These are phyloP conservation scores for Yamadazyma phyllophila DNA, from an alignment of 805 yeast genomes.

Conservation along the genomic window DNA sequence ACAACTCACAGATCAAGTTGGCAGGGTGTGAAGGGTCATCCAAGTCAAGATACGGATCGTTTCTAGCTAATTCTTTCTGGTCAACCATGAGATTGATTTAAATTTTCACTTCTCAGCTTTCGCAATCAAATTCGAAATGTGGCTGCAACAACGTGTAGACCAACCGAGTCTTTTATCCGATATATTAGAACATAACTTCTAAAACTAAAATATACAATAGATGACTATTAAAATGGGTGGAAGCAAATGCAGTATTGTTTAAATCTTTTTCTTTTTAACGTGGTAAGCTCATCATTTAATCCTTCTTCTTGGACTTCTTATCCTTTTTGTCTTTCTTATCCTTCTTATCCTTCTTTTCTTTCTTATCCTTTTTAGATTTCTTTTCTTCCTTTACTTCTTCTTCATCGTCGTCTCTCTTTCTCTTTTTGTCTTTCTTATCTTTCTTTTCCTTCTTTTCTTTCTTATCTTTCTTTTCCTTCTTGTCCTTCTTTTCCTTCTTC, in stretches of 20 bases:
- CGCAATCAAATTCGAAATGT: slow-evolving; percentile 3
- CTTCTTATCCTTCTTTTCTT: slow-evolving; percentile 21
- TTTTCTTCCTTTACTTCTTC: slow-evolving; percentile 29
- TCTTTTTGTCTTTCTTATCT: slow-evolving; percentile 27
- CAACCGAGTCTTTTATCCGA: slow-evolving; percentile 2
- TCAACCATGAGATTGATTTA: background rate
- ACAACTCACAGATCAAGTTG: slow-evolving; percentile 76
- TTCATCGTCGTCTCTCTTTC: slow-evolving; percentile 27
- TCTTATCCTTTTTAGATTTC: slow-evolving; percentile 28
- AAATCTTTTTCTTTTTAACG: slow-evolving; percentile 16
- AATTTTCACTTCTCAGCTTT: slow-evolving; percentile 1
- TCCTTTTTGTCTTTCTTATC: slow-evolving; percentile 23
- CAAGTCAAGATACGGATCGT: slow-evolving; percentile 10
- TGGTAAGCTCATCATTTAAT: slow-evolving; percentile 10
- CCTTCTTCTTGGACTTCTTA: slow-evolving; percentile 27
- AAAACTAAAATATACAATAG: slow-evolving; percentile 10
- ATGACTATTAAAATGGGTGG: slow-evolving; percentile 4
- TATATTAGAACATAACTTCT: slow-evolving; percentile 6
- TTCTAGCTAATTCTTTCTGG: slow-evolving; percentile 5
- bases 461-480: slow-evolving; percentile 21
- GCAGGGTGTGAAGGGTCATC: slow-evolving; percentile 73
- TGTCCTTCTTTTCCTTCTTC: slow-evolving; percentile 28
- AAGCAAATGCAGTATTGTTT: slow-evolving; percentile 6
- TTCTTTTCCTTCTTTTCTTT: slow-evolving; percentile 25
- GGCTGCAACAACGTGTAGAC: slow-evolving; percentile 8